These are phyloP conservation scores for Aphanoascus verrucosus DNA, from an alignment of 2,329 filamentous ascomycete species.

Conservation along the genomic window DNA sequence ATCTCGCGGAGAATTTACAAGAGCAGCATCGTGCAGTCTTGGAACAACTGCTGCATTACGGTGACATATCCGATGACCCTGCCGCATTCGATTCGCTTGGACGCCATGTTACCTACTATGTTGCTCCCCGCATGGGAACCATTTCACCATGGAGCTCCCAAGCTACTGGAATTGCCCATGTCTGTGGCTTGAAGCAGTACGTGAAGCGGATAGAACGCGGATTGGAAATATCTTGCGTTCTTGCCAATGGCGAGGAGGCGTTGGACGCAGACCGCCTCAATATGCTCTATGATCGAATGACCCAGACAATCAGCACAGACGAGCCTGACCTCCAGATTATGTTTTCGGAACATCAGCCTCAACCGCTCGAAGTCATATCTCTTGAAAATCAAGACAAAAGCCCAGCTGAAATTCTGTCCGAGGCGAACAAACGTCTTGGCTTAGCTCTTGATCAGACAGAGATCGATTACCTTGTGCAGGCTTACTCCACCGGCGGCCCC, in stretches of 20 bases:
- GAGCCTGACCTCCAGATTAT: slow-evolving; percentile 62
- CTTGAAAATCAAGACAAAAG: slow-evolving; percentile 55
- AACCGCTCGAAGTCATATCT: slow-evolving; percentile 62
- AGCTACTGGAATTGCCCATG: slow-evolving; percentile 84
- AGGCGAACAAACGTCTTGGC: slow-evolving; percentile 74
- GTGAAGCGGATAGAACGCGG: slow-evolving; percentile 77
- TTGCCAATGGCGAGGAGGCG: slow-evolving; percentile 48
- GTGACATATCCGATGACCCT: slow-evolving; percentile 43
- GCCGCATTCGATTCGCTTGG: slow-evolving; percentile 36
- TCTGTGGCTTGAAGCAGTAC: slow-evolving; percentile 67
- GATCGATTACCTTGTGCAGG: slow-evolving; percentile 87
- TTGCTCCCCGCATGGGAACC: slow-evolving; percentile 67
- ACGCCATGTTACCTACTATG: slow-evolving; percentile 52
- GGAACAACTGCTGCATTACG: slow-evolving; percentile 52
- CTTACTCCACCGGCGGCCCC: slow-evolving; percentile 54
- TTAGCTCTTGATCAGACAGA: slow-evolving; percentile 79
- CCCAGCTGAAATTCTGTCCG: slow-evolving; percentile 61
- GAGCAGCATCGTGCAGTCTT: slow-evolving; percentile 42
- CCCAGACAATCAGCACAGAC: slow-evolving; percentile 60
- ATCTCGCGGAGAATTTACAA: slow-evolving; percentile 43
- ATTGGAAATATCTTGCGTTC: slow-evolving; percentile 57
- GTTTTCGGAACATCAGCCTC: slow-evolving; percentile 60
- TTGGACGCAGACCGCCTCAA: slow-evolving; percentile 50
- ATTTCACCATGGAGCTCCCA: slow-evolving; percentile 97
- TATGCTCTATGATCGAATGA: slow-evolving; percentile 87